Conservation (phyloP, 352 stramenopile genomes). For the Pythium insidiosum region DNA sequence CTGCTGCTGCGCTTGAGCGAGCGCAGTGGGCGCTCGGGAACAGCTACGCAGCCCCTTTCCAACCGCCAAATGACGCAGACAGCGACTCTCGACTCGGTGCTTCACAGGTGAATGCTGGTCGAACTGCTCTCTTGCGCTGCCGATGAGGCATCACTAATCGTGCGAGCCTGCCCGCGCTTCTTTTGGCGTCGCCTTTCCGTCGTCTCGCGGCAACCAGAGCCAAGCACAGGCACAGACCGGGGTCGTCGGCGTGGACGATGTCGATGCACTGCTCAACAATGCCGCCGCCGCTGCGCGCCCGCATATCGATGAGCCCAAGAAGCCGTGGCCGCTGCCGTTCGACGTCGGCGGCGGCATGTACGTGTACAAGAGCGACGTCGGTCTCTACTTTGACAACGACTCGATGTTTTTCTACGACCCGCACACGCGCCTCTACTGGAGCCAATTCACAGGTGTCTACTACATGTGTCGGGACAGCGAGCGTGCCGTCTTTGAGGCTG, state of each 20-base stretch:
- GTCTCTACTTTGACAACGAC: slow-evolving; percentile 73
- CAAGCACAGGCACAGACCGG: too few species aligned
- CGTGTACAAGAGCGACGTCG: slow-evolving; percentile 51
- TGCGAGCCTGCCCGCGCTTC: too few species aligned
- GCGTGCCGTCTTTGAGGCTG: slow-evolving; percentile 36
- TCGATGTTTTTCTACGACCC: slow-evolving; percentile 84
- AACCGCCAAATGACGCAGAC: too few species aligned
- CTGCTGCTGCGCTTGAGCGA: slow-evolving; percentile 60
- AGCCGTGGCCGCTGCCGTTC: slow-evolving; percentile 68
- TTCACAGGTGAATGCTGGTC: too few species aligned
- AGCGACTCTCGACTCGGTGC: too few species aligned
- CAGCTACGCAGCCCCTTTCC: slow-evolving; percentile 31
- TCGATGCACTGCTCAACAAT: slow-evolving; percentile 47
- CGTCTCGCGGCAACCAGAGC: too few species aligned
- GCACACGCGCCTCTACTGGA: slow-evolving; percentile 69
- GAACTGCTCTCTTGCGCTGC: too few species aligned
- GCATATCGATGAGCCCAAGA: slow-evolving; percentile 63
- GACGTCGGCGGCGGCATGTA: slow-evolving; percentile 74
- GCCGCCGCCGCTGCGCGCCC: slow-evolving; percentile 48
- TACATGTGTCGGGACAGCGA: slow-evolving; percentile 40
- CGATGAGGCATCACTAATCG: too few species aligned
- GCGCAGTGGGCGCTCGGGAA: slow-evolving; percentile 78
- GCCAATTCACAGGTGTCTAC: slow-evolving; percentile 58
- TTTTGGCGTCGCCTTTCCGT: too few species aligned
- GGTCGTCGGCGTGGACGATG: slow-evolving; percentile 37